These are phyloP conservation scores for Circinella umbellata DNA, from an alignment of 371 early-diverging fungal genomes.

Conservation along the genomic window DNA sequence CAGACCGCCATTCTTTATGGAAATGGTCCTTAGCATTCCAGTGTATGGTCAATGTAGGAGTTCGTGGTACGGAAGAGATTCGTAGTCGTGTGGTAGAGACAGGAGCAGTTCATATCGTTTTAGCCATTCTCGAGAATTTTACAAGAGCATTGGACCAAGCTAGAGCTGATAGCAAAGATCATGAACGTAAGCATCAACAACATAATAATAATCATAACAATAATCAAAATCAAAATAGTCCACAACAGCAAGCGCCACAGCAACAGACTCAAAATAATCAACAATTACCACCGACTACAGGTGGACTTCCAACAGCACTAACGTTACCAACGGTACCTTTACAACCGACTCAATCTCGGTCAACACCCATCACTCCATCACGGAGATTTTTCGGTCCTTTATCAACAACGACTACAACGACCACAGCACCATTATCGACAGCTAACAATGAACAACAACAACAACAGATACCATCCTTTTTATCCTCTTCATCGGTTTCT, in stretches of 20 bases:
- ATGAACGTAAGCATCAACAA: conserved; percentile 35
- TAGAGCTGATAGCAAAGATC: conserved; percentile 59
- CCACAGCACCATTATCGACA: background rate
- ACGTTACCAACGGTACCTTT: conserved; percentile 25
- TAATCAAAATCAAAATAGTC: conserved; percentile 5
- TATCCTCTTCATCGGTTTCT: background rate
- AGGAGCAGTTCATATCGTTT: conserved; percentile 77
- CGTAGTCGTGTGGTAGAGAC: conserved; percentile 84
- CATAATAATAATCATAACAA: conserved; percentile 1
- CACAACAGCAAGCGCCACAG: background rate
- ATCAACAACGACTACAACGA: conserved; percentile 1
- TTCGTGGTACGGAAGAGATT: conserved; percentile 79
- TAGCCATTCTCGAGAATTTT: conserved; percentile 76
- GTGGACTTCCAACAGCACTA: conserved; percentile 15
- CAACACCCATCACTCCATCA: conserved; percentile 33
- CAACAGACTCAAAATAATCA: background rate
- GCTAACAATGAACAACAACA: background rate
- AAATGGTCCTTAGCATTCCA: conserved; percentile 84
- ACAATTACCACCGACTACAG: conserved; percentile 3
- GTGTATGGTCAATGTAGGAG: conserved; percentile 83
- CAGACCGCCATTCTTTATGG: conserved; percentile 72
- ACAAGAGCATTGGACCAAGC: conserved; percentile 60
- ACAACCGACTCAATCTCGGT: conserved; percentile 31
- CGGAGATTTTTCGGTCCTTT: conserved; percentile 23
- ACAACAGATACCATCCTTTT: conserved; percentile 5